Evolutionary conservation across 495 filamentous ascomycete species (phyloP), one percentile per base, ranked within the genome.

Genomic region (Rostrohypoxylon terebratum): DNA sequence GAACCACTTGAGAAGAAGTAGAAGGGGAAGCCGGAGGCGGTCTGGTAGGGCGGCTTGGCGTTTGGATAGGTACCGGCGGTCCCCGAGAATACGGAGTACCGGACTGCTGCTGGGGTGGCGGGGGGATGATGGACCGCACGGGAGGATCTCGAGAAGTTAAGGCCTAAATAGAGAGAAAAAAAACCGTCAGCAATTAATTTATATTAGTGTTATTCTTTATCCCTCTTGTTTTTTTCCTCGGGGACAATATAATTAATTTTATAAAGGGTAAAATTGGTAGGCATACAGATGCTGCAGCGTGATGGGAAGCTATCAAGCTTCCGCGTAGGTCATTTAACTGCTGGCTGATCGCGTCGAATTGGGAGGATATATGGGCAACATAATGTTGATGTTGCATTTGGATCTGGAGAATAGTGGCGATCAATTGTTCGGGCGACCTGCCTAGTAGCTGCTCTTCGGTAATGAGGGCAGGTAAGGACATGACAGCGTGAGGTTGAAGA

Each of bases 301-400:
- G 76, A 47, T 78, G 76, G 40, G 76, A 78, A 60, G 76, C 76
- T 45, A 77, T 47, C 45, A 78, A 68, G 40, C 76, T 75, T 16
- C 74, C 74, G 34, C 76, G 64, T 34, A 78, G 69, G 50, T 78
- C 76, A 21, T 68, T 71, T 48, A 78, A 61, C 55, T 78, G 76
- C 42, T 78, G 74, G 72, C 42, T 78, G 48, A 78, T 78, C 40
- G 55, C 55, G 50, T 77, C 76, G 50, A 73, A 78, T 63, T 78
- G 76, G 16, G 72, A 72, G 45, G 75, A 77, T 53, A 78, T 78
- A 42, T 77, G 76, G 16, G 69, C 72, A 51, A 78, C 69, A 58
- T 75, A 71, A 47, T 78, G 76, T 38, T 78, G 76, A 61, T 78
- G 76, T 68, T 77, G 76, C 74, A 63, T 73, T 48, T 78, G 76